A percentile compares a stretch with the other conserved stretches of the same genome.
phyloP scores from a whole-genome alignment of 169 alveolate genomes.

The Plasmodium yoelii region DNA sequence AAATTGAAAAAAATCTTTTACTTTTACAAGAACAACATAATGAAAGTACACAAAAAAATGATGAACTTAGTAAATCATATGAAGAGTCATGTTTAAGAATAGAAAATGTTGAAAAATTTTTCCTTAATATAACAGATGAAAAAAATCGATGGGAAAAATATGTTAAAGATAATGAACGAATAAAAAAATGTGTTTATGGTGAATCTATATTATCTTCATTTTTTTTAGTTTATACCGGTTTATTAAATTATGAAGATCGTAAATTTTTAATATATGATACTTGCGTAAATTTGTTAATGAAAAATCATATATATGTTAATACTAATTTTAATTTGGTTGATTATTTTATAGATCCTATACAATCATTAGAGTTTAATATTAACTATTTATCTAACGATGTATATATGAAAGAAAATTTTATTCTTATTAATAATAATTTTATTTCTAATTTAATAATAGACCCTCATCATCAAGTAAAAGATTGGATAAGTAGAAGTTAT shows the following conservation, averaged over 20 bases:
- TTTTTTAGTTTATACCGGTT: conserved; percentile 74
- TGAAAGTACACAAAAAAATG: conserved; percentile 79
- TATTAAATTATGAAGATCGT: conserved; percentile 75
- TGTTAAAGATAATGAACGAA: conserved; percentile 73
- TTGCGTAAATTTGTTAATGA: conserved; percentile 35
- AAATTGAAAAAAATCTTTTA: conserved; percentile 77
- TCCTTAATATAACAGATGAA: conserved; percentile 62
- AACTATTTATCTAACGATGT: conserved; percentile 63
- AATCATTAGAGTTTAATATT: conserved; percentile 51
- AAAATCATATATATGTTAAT: conserved; percentile 51
- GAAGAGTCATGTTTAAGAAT: conserved; percentile 70
- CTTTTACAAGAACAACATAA: conserved; percentile 77
- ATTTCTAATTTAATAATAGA: conserved; percentile 61
- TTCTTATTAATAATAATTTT: conserved; percentile 67
- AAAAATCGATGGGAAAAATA: conserved; percentile 77
- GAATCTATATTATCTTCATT: conserved; percentile 71
- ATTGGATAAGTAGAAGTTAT: conserved; percentile 71
- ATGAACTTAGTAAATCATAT: conserved; percentile 82
- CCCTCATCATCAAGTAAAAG: conserved; percentile 61
- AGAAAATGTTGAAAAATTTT: conserved; percentile 73
- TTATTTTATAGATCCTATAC: conserved; percentile 75
- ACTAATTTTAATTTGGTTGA: conserved; percentile 71
- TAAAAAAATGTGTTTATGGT: conserved; percentile 63
- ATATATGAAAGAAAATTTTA: conserved; percentile 71
- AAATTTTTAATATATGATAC: conserved; percentile 53